Evolutionary conservation across 106 monocot genomes (phyloP).

Genomic region (Dendrobium catenatum): DNA sequence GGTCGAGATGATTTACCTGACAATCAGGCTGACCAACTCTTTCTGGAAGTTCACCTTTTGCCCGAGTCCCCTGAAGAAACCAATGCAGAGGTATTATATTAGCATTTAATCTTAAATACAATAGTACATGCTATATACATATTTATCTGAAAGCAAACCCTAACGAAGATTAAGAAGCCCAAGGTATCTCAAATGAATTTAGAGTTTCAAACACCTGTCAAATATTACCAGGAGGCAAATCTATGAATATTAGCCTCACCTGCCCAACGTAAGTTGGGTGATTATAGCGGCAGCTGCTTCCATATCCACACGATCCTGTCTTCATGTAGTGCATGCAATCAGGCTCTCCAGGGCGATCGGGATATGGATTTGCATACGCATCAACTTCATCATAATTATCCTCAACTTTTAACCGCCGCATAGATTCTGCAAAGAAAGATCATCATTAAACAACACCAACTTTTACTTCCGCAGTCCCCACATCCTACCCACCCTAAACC

Average conservation of each 20-base stretch:
- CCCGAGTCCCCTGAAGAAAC: conserved; percentile 33
- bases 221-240: not conserved
- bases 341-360: conserved; percentile 55
- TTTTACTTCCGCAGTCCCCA: not conserved
- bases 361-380: conserved; percentile 25
- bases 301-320: conserved; percentile 75
- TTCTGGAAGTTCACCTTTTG: conserved; percentile 49
- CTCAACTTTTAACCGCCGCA: conserved; percentile 26
- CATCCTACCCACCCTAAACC: not conserved
- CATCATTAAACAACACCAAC: not conserved
- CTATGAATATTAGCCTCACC: conserved; percentile 14
- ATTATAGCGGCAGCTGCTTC: conserved; percentile 74
- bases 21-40: conserved; percentile 88
- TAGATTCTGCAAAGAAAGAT: conserved; percentile 23
- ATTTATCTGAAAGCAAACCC: not conserved
- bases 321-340: conserved; percentile 73
- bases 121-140: not conserved
- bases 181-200: not conserved
- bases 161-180: not conserved
- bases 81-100: not conserved
- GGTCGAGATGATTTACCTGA: conserved; percentile 36
- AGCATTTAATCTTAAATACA: not conserved
- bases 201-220: not conserved
- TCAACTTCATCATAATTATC: conserved; percentile 15
- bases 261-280: conserved; percentile 42